These are phyloP conservation scores for Boletus patriciae DNA, from an alignment of 768 basidiomycete genomes.

Conservation along the genomic window DNA sequence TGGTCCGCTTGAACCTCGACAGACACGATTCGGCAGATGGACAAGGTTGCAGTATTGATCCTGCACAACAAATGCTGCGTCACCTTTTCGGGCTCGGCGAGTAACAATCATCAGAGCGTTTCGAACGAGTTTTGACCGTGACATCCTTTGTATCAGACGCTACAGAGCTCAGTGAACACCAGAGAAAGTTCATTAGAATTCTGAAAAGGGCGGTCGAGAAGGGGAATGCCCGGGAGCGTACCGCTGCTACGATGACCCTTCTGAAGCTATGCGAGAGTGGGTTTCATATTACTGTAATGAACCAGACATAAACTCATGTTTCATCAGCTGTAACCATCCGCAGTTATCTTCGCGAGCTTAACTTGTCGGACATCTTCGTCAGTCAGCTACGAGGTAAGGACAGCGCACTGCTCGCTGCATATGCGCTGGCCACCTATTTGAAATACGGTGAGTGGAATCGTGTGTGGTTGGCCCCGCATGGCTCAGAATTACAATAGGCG, in stretches of 20 bases:
- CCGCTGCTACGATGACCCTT: conserved; percentile 23
- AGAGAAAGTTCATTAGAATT: conserved; percentile 16
- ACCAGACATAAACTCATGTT: neutral
- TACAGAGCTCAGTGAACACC: neutral
- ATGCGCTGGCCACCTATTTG: conserved; percentile 19
- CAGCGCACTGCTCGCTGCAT: conserved; percentile 21
- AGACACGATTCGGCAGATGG: neutral
- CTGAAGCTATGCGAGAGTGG: conserved; percentile 25
- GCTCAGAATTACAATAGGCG: conserved; percentile 3
- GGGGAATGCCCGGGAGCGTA: conserved; percentile 17
- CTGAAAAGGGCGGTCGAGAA: no score
- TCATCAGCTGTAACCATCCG: conserved; percentile 9
- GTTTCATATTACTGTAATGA: neutral
- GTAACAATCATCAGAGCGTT: neutral
- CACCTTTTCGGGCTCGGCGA: conserved; percentile 19
- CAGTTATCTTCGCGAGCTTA: conserved; percentile 5
- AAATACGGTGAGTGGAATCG: conserved; percentile 11
- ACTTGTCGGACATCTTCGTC: conserved; percentile 13
- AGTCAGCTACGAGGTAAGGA: conserved; percentile 17
- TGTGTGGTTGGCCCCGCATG: neutral
- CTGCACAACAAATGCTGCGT: conserved; percentile 4
- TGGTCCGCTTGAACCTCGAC: conserved; percentile 6
- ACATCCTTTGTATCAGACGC: conserved; percentile 6
- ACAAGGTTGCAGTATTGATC: neutral
- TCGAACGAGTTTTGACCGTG: neutral